phyloP scores from a whole-genome alignment of 192 early-diverging fungal species.

The Pilaira anomala region DNA sequence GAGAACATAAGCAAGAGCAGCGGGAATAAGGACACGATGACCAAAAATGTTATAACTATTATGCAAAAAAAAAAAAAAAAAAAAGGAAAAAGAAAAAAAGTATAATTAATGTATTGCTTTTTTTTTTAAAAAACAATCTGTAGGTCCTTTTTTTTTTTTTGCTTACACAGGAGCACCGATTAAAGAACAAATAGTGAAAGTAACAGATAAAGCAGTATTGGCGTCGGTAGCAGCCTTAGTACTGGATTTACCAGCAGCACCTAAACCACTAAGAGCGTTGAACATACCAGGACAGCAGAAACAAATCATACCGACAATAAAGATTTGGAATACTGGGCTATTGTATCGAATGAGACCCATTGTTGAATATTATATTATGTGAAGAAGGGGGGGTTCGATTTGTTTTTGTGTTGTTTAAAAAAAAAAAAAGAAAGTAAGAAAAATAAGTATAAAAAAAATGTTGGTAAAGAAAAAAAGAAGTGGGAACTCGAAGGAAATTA shows the following conservation, averaged over 20 bases:
- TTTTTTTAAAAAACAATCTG: background rate
- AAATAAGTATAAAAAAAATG: slow-evolving; percentile 3
- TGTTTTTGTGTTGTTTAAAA: no score
- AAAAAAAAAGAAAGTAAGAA: slow-evolving; percentile 5
- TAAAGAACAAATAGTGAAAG: slow-evolving; percentile 76
- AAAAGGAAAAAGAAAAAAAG: no score
- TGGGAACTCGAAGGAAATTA: background rate
- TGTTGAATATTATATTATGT: slow-evolving; percentile 8
- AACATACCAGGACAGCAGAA: slow-evolving; percentile 83
- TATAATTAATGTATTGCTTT: slow-evolving; percentile 3
- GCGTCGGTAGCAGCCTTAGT: slow-evolving; percentile 63
- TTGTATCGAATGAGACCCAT: slow-evolving; percentile 44
- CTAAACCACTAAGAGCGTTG: slow-evolving; percentile 56
- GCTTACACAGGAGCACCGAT: slow-evolving; percentile 62
- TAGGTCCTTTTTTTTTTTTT: background rate
- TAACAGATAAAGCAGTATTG: slow-evolving; percentile 74
- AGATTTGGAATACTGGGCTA: slow-evolving; percentile 57
- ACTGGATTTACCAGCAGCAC: slow-evolving; percentile 64
- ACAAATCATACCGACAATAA: slow-evolving; percentile 66
- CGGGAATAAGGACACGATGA: slow-evolving; percentile 63
- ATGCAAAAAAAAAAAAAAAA: background rate
- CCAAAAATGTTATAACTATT: slow-evolving; percentile 70
- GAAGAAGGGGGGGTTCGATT: no score
- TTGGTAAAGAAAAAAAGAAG: slow-evolving; percentile 6
- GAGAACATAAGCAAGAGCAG: slow-evolving; percentile 67